Base-by-base conservation (phyloP, 306 rosid species). In the Prunus salicina region DNA sequence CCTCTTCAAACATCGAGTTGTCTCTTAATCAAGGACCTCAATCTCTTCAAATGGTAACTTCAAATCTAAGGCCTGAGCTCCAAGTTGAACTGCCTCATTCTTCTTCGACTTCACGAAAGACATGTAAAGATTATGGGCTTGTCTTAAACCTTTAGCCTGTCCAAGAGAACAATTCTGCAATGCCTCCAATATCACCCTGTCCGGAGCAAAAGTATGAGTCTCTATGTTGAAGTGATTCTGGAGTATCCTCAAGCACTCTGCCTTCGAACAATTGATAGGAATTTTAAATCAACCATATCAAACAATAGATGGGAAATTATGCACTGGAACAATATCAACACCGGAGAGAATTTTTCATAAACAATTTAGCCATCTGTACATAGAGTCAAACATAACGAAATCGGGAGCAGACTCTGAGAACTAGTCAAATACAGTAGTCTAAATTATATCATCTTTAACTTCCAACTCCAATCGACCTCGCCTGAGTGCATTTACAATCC, bases 91-190 rank as follows among this genome's bases (percentile, higher is more conserved):
- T 49, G 91, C 96, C 86, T 85, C 90, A 22, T 88, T 96, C 81
- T 89, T 91, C 87, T 91, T 88, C 79, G 86, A 89, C 85, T 88
- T 89, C 84, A 93, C 77, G 86, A 91, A 93, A 64, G 98, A 96
- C 97, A 89, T 89, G 74, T 92, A 89, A 43, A 80, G 74, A 87
- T 93, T 88, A 74, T 89, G 96, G 69, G 82, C 83, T 78, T 86
- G 86, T 68, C 83, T 89, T 64, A 87, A 85, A 70, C 88, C 83
- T 67, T 84, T 80, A 56, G 43, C 43, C 9, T 38, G 43, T 38
- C 2, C 43, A 2, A 38, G 9, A 38, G 43, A 38, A 38, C 9
- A 0, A 38, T 38, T 38, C 7, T 32, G 38, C 38, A 32, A 32
- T 32, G 38, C 38, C 38, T 32, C 38, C 38, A 32, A 32, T 68